Evolutionary conservation across 306 rosid genomes (phyloP).

Genomic region (Vigna unguiculata): DNA sequence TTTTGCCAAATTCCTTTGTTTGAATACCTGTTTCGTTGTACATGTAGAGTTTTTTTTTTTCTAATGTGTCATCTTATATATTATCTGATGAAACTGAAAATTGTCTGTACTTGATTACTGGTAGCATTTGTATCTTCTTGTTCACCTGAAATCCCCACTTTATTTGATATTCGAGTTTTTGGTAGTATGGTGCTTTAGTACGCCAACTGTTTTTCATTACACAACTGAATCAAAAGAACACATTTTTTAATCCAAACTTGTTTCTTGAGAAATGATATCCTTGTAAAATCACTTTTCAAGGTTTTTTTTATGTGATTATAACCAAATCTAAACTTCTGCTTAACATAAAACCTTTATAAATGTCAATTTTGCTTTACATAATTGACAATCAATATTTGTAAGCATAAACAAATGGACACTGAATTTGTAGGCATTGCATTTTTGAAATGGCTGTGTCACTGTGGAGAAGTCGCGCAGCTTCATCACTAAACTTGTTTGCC

Average conservation of each 20-base stretch:
- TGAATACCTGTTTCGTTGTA: not conserved
- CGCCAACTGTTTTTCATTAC: no score
- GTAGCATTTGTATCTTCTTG: not conserved
- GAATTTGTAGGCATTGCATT: not conserved
- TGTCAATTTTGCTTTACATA: not conserved
- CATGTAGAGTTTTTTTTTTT: not conserved
- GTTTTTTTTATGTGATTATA: no score
- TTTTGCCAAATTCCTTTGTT: no score
- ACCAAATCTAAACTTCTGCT: no score
- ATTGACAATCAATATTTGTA: not conserved
- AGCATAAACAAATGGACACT: not conserved
- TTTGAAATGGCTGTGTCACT: conserved; percentile 34
- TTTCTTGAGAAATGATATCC: no score
- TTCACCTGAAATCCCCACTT: not conserved
- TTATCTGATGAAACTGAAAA: not conserved
- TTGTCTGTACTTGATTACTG: not conserved
- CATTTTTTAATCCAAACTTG: no score
- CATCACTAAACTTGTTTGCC: conserved; percentile 29
- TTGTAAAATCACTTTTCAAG: no score
- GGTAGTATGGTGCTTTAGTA: not conserved
- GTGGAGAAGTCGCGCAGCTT: conserved; percentile 35
- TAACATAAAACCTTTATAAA: no score
- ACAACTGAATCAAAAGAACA: no score
- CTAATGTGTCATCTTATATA: conserved; percentile 7
- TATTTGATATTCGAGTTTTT: conserved; percentile 1